phyloP scores from a whole-genome alignment of 2,329 filamentous ascomycete genomes.

The Fusarium sarcochroum region DNA sequence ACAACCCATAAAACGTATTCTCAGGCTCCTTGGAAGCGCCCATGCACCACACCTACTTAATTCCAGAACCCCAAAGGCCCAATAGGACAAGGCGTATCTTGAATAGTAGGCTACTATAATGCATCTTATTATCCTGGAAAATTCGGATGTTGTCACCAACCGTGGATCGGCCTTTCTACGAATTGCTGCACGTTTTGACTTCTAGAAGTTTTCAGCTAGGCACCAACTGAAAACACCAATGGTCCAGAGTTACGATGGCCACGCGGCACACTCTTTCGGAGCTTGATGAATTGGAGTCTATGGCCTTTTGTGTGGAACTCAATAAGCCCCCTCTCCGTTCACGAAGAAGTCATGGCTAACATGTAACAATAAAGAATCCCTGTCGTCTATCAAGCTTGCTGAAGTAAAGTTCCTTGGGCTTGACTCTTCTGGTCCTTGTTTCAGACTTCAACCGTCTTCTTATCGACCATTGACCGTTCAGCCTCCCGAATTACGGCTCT shows the following conservation, averaged over 20 bases:
- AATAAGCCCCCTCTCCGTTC: neutral
- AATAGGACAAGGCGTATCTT: neutral
- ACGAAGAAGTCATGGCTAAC: neutral
- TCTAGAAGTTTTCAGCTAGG: neutral
- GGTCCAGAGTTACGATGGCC: neutral
- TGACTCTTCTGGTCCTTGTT: neutral
- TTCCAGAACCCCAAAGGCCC: neutral
- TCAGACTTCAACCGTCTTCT: neutral
- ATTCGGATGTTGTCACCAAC: neutral
- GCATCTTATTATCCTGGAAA: neutral
- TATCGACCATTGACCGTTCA: neutral
- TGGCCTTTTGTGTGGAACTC: neutral
- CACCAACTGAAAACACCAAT: neutral
- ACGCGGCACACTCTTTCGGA: neutral
- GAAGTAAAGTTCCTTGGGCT: neutral
- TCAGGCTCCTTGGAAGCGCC: neutral
- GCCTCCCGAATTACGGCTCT: neutral
- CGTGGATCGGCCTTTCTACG: neutral
- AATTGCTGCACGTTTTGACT: neutral
- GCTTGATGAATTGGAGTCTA: neutral
- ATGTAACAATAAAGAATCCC: neutral
- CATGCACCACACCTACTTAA: neutral
- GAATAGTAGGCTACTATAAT: neutral
- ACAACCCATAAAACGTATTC: constrained; percentile 5
- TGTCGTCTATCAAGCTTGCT: neutral